phyloP scores from a whole-genome alignment of 257 asterid genomes.

The Orobanche coerulescens region DNA sequence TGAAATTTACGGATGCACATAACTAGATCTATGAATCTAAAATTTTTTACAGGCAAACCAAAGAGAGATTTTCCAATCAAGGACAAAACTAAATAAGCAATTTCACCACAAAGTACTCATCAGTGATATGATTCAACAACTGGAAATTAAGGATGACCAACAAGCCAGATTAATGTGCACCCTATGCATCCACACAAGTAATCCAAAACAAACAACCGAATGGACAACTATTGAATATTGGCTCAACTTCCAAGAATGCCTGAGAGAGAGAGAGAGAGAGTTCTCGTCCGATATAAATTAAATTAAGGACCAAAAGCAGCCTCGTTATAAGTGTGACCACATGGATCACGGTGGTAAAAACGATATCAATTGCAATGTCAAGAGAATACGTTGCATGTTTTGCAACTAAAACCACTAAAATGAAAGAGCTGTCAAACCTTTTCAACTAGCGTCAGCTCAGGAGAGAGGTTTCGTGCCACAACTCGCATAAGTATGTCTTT shows the following conservation, averaged over 20 bases:
- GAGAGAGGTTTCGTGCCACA: constrained; percentile 82
- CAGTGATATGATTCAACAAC: background rate
- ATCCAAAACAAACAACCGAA: constrained; percentile 7
- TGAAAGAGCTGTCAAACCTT: constrained; percentile 46
- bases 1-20: constrained; percentile 9
- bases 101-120: constrained; percentile 5
- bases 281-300: background rate
- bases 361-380: background rate
- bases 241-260: constrained; percentile 1
- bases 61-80: background rate
- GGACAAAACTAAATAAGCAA: background rate
- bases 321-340: constrained; percentile 5
- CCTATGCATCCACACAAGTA: constrained; percentile 1
- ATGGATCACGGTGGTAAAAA: background rate
- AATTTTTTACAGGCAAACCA: background rate
- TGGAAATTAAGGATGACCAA: background rate
- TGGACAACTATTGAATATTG: background rate
- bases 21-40: constrained; percentile 1
- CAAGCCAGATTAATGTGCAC: background rate
- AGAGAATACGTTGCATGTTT: background rate
- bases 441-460: constrained; percentile 79
- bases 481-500: constrained; percentile 86
- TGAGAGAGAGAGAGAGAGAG: background rate
- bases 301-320: background rate
- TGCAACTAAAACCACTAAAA: constrained; percentile 13